Percentiles rank a stretch among this genome's conserved stretches.
Conservation (phyloP, 192 early-diverging fungal genomes). For the Coemansia sp. region DNA sequence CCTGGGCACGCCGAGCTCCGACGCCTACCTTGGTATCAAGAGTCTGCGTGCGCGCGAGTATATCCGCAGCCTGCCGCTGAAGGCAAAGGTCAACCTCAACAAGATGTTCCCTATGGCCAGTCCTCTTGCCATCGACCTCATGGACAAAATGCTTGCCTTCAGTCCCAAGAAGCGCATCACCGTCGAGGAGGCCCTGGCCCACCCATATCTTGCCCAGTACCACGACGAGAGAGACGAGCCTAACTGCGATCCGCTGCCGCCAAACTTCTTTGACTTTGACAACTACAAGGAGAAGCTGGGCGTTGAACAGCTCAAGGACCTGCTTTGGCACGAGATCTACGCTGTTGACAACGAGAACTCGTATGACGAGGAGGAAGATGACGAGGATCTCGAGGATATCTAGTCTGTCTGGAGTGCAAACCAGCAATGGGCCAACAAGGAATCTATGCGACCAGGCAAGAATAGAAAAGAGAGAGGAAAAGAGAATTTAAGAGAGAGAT, state of each 20-base stretch:
- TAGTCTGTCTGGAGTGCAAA: background rate
- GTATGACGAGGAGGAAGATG: conserved; percentile 28
- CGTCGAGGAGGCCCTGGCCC: conserved; percentile 84
- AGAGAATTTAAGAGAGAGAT: no score
- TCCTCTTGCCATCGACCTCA: conserved; percentile 83
- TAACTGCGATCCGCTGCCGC: conserved; percentile 68
- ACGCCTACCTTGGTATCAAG: conserved; percentile 78
- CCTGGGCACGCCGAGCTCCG: conserved; percentile 95
- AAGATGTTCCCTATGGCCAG: conserved; percentile 87
- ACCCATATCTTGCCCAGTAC: conserved; percentile 84
- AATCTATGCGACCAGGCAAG: no score
- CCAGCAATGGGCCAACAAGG: no score
- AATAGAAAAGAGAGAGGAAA: no score
- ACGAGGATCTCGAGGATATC: conserved; percentile 26
- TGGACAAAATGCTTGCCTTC: conserved; percentile 84
- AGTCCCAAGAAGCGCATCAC: conserved; percentile 87
- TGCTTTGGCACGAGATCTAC: conserved; percentile 54
- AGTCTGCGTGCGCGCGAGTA: conserved; percentile 85
- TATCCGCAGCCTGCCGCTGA: conserved; percentile 85
- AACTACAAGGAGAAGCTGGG: conserved; percentile 79
- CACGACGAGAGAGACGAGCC: conserved; percentile 74
- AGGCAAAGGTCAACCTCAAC: conserved; percentile 76
- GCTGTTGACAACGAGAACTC: conserved; percentile 29
- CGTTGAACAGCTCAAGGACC: conserved; percentile 74
- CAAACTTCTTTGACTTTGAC: conserved; percentile 84